Evolutionary conservation across 2,329 filamentous ascomycete genomes (phyloP).

Genomic region (Pseudocercospora ulei): DNA sequence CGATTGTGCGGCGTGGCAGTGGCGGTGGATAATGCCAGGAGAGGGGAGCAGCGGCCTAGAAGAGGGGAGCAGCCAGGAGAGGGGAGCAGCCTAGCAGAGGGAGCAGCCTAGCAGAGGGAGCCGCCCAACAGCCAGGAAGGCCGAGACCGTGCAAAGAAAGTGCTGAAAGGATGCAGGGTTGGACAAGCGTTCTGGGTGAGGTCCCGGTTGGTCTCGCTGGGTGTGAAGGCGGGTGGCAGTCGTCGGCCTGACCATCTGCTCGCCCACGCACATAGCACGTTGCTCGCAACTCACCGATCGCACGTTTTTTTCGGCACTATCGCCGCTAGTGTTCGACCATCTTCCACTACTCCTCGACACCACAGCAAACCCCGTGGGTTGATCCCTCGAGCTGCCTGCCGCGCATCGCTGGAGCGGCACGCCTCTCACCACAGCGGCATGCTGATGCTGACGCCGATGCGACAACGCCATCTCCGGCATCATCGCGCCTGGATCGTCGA

Average conservation of each 20-base stretch:
- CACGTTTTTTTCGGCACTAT: slow-evolving; percentile 6
- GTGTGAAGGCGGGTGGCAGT: too few relatives aligned
- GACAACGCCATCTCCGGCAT: not conserved
- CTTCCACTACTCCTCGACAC: slow-evolving; percentile 5
- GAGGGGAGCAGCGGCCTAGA: slow-evolving; percentile 4
- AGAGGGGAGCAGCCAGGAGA: slow-evolving; percentile 8
- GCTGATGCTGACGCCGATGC: not conserved
- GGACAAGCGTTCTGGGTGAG: slow-evolving; percentile 1
- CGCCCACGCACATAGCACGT: slow-evolving; percentile 1
- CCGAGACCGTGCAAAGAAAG: slow-evolving; percentile 9
- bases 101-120: slow-evolving; percentile 1
- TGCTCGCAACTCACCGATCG: not conserved
- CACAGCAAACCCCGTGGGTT: too few relatives aligned
- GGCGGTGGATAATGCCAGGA: slow-evolving; percentile 4
- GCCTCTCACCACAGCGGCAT: not conserved
- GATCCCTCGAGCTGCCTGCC: too few relatives aligned
- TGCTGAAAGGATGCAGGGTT: slow-evolving; percentile 3
- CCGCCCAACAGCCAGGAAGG: slow-evolving; percentile 2
- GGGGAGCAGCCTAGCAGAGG: slow-evolving; percentile 1
- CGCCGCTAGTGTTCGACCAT: slow-evolving; percentile 1
- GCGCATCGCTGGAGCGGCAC: too few relatives aligned
- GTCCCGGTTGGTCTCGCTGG: too few relatives aligned
- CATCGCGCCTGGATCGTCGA: not conserved
- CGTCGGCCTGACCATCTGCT: too few relatives aligned
- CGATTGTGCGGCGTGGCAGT: slow-evolving; percentile 1